Evolutionary conservation across 495 filamentous ascomycete species (phyloP).

Genomic region (Umbilicaria muhlenbergii): DNA sequence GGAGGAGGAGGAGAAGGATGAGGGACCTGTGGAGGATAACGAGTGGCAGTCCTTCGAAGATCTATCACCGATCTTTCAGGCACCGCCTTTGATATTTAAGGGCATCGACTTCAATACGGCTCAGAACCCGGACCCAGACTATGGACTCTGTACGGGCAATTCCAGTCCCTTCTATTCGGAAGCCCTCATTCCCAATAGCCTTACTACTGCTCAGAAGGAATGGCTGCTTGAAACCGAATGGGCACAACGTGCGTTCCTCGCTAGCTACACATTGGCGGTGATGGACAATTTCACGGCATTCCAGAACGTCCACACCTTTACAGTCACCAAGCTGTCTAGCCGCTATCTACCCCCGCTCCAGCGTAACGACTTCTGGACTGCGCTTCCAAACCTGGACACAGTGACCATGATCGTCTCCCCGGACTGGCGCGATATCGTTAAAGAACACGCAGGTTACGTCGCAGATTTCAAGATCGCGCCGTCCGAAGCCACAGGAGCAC

Average conservation of each 20-base stretch:
- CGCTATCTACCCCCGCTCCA: conserved; percentile 27
- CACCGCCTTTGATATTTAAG: conserved; percentile 3
- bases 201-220: conserved; percentile 36
- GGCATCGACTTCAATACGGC: conserved; percentile 1
- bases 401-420: conserved; percentile 34
- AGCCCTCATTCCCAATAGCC: conserved; percentile 23
- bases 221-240: conserved; percentile 41
- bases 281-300: conserved; percentile 31
- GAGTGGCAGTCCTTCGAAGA: no score
- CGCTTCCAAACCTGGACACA: conserved; percentile 24
- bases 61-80: no score
- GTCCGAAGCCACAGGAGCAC: conserved; percentile 21
- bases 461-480: conserved; percentile 25
- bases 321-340: conserved; percentile 35
- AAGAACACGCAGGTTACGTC: conserved; percentile 21
- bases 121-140: neutral
- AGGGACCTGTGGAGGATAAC: no score
- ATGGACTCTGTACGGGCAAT: neutral
- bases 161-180: conserved; percentile 1
- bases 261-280: conserved; percentile 36
- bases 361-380: conserved; percentile 34
- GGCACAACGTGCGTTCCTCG: conserved; percentile 41
- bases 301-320: conserved; percentile 25
- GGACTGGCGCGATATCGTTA: conserved; percentile 33
- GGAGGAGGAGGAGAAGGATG: no score